Conservation (phyloP, 2,329 filamentous ascomycete genomes). For the Xylariaceae sp. region DNA sequence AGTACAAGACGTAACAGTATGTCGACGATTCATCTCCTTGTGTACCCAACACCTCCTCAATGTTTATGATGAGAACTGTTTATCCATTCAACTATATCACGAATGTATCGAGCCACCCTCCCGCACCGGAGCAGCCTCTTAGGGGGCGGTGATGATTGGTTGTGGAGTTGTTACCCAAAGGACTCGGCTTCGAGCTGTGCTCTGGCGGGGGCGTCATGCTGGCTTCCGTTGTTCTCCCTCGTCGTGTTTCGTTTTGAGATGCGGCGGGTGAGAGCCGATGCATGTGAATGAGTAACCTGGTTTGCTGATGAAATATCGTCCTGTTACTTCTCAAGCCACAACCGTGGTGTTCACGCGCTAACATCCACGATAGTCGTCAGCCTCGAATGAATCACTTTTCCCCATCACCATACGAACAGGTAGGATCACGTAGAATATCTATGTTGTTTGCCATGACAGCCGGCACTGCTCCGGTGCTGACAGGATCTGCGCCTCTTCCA, state of each 20-base stretch:
- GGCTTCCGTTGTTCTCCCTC: constrained; percentile 52
- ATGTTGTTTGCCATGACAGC: too few species aligned
- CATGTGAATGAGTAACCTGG: constrained; percentile 65
- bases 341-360: constrained; percentile 10
- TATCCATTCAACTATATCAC: constrained; percentile 74
- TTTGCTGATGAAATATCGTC: constrained; percentile 50
- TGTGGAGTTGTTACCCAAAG: constrained; percentile 61
- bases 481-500: neutral
- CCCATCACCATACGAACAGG: too few species aligned
- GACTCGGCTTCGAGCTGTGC: constrained; percentile 23
- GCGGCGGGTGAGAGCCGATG: constrained; percentile 49
- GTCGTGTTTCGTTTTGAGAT: constrained; percentile 57
- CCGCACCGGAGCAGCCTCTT: constrained; percentile 58
- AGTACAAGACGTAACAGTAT: neutral
- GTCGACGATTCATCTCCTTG: constrained; percentile 4
- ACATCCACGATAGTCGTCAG: constrained; percentile 7
- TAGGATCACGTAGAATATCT: too few species aligned
- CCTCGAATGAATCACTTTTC: too few species aligned
- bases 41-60: neutral
- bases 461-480: too few species aligned
- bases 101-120: constrained; percentile 65
- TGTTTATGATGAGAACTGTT: constrained; percentile 57
- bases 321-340: neutral
- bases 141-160: constrained; percentile 59
- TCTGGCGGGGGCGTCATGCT: constrained; percentile 46